A percentile compares a stretch with the other conserved stretches of the same genome.
Evolutionary conservation across 257 asterid species (phyloP).

Genomic region (Gardenia jasminoides): DNA sequence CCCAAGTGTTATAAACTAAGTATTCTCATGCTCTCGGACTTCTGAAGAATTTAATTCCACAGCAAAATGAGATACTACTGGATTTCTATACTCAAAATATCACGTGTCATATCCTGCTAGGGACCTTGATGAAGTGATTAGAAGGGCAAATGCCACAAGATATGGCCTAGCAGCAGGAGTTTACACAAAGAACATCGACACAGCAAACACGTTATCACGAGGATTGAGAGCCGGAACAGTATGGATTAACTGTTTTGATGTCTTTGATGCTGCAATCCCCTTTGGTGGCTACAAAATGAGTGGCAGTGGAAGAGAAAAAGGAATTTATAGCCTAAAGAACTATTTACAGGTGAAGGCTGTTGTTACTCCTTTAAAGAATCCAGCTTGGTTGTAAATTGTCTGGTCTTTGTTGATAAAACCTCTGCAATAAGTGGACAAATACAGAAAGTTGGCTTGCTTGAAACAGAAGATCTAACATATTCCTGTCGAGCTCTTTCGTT

Average conservation of each 20-base stretch:
- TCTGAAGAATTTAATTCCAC: too few relatives aligned
- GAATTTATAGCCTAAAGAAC: conserved; percentile 79
- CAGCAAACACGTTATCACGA: conserved; percentile 78
- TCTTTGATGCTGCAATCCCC: conserved; percentile 88
- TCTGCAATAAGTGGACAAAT: too few relatives aligned
- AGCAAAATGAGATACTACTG: too few relatives aligned
- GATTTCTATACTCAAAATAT: too few relatives aligned
- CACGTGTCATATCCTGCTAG: conserved; percentile 35
- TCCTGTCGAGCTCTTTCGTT: too few relatives aligned
- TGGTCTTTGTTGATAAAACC: too few relatives aligned
- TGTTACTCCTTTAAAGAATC: conserved; percentile 67
- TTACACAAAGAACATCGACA: conserved; percentile 73
- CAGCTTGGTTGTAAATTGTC: conserved; percentile 75
- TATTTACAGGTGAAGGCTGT: conserved; percentile 98
- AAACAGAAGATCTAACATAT: too few relatives aligned
- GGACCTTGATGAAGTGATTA: conserved; percentile 66
- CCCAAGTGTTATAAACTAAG: too few relatives aligned
- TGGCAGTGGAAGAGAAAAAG: conserved; percentile 90
- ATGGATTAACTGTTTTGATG: conserved; percentile 81
- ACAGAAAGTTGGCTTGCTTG: too few relatives aligned
- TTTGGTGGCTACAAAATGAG: conserved; percentile 98
- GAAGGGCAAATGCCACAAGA: conserved; percentile 56
- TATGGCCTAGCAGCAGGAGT: conserved; percentile 96
- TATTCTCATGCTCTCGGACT: too few relatives aligned
- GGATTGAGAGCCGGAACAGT: conserved; percentile 85